Base-by-base conservation (phyloP, 176 grass and related monocot genomes). In the Miscanthus lutarioriparius region DNA sequence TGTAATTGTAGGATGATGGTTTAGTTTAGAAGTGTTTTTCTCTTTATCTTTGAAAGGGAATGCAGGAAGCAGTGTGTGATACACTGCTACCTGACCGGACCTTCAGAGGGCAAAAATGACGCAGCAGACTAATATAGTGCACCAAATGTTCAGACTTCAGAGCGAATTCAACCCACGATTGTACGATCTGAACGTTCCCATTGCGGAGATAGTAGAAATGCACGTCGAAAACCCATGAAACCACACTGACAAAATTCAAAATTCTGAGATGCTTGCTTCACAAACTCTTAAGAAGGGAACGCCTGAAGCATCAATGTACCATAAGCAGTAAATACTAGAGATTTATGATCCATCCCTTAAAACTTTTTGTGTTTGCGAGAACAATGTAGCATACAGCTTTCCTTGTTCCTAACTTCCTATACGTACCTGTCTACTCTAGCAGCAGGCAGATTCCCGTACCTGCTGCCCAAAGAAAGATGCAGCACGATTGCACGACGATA, bases 361-460 rank as follows among this genome's bases (percentile, higher is more conserved):
- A 83, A 82, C 74, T 71, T 83, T 53, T 49, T 53, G 7, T 19
- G 49, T 53, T 53, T 20, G 49, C 17, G 47, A 53, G 16, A 53
- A 53, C 15, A 7, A 2, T 19, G 48, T 51, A 6, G 6, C 51
- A 54, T 54, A 54, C 20, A 54, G 5, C 6, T 54, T 54, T 54
- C 22, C 51, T 54, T 22, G 36, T 37, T 37, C 33, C 33, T 35
- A 35, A 4, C 16, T 53, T 53, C 49, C 49, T 20, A 53, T 53
- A 20, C 47, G 49, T 6, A 53, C 51, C 45, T 75, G 81, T 80
- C 36, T 80, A 75, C 67, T 88, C 35, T 23, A 67, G 70, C 82
- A 63, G 87, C 70, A 70, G 63, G 40, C 4, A 69, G 38, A 80
- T 48, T 63, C 59, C 15, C 63, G 27, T 37, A 64, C 2, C 25